Conservation (phyloP, 192 early-diverging fungal genomes). For the Globomyces pollinis-pini region DNA sequence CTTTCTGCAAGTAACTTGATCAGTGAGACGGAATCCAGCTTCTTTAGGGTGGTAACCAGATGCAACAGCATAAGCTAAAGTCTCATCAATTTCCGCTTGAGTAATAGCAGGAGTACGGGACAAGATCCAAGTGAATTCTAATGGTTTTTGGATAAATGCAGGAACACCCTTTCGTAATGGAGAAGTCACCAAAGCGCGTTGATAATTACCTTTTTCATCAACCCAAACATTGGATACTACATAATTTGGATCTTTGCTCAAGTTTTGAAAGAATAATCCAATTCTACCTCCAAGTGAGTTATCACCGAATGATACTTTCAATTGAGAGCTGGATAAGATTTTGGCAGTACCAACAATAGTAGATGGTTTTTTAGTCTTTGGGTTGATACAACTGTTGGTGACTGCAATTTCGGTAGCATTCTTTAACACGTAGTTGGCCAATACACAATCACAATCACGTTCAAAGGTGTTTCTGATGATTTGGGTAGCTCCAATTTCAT, state of each 20-base stretch:
- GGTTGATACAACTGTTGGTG: slow-evolving; percentile 5
- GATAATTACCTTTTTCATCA: not conserved
- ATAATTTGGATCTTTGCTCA: not conserved
- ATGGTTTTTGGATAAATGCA: not conserved
- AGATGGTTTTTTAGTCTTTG: not conserved
- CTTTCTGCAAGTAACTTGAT: no score
- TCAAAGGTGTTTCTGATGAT: slow-evolving; percentile 12
- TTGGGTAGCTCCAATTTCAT: slow-evolving; percentile 10
- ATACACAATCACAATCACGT: slow-evolving; percentile 3
- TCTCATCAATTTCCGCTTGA: not conserved
- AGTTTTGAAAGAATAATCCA: not conserved
- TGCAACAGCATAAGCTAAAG: not conserved
- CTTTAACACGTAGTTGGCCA: slow-evolving; percentile 9
- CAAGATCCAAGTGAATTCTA: not conserved
- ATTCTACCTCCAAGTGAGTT: not conserved
- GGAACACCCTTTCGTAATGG: not conserved
- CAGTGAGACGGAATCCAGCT: not conserved
- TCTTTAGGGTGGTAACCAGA: not conserved
- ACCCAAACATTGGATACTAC: not conserved
- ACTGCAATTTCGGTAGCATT: not conserved
- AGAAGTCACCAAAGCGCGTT: not conserved
- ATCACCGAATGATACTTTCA: not conserved
- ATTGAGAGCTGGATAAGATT: not conserved
- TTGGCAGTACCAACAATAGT: not conserved
- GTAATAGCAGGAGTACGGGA: not conserved